Percentiles rank a stretch among this genome's conserved stretches.
These are phyloP conservation scores for Usnea hakonensis DNA, from an alignment of 495 filamentous ascomycete genomes.

Conservation along the genomic window DNA sequence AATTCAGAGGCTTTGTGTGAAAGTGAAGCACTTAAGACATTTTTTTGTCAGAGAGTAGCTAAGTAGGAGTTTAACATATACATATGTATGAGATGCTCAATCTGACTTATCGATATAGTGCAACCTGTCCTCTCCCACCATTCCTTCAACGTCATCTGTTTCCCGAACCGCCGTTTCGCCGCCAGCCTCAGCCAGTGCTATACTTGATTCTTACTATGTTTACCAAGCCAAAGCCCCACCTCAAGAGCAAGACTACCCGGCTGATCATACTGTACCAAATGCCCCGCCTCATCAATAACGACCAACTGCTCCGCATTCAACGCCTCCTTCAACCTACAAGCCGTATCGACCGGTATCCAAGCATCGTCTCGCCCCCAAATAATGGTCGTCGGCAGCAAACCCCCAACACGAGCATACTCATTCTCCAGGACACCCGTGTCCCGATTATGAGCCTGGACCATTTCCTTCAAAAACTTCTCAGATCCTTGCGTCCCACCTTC, in stretches of 20 bases:
- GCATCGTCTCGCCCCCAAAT: slow-evolving; percentile 33
- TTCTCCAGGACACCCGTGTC: slow-evolving; percentile 27
- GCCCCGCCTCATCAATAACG: slow-evolving; percentile 31
- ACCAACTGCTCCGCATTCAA: slow-evolving; percentile 22
- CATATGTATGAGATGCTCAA: too few relatives aligned
- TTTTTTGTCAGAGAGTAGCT: too few relatives aligned
- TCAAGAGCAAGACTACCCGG: slow-evolving; percentile 27
- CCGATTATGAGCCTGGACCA: slow-evolving; percentile 29
- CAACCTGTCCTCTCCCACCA: too few relatives aligned
- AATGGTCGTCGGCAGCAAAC: slow-evolving; percentile 26
- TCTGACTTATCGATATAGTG: too few relatives aligned
- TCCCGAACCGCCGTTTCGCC: not conserved
- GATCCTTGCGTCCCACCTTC: slow-evolving; percentile 20
- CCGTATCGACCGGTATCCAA: slow-evolving; percentile 31
- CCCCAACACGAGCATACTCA: slow-evolving; percentile 25
- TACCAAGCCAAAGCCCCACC: slow-evolving; percentile 20
- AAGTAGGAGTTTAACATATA: too few relatives aligned
- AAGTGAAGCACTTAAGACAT: too few relatives aligned
- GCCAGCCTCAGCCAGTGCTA: not conserved
- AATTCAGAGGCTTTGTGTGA: too few relatives aligned
- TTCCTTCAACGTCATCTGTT: not conserved
- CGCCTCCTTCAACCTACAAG: slow-evolving; percentile 19
- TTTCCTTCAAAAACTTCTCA: slow-evolving; percentile 25
- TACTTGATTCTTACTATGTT: not conserved
- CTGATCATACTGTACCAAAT: slow-evolving; percentile 34